Evolutionary conservation across 208 protist species (phyloP), one percentile per base, ranked within the genome.

Genomic region (Leishmania lainsoni): DNA sequence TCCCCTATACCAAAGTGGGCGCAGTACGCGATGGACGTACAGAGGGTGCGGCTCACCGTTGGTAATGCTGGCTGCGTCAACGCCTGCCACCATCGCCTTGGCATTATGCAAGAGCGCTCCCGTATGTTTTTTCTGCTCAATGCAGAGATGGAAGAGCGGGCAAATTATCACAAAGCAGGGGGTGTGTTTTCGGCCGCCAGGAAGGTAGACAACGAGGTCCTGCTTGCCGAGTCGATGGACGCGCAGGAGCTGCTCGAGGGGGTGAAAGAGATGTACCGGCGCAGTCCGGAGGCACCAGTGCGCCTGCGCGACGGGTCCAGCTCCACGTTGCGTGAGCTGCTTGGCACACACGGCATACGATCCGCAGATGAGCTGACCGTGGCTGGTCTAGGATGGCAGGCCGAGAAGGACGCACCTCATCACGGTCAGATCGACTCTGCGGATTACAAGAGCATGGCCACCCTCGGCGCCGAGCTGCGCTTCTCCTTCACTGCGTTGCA

Each of bases 101-200:
- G 93, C 69, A 98, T 98, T 86, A 96, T 98, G 80, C 93, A 98
- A 83, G 93, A 97, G 83, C 94, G 93, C 48, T 97, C 92, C n/a
- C 85, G 93, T 75, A 97, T 98, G 92, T 97, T 97, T 78, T 96
- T 97, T 77, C 77, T 97, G 29, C 92, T 97, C 66, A 98, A 98
- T 79, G 89, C 91, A 5, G 92, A 97, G 79, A 93, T 97, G 81
- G 94, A 97, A 77, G 92, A 96, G 82, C 88, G 88, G 80, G 87
- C 94, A 26, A 91, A 90, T 81, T 87, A 92, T 66, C 88, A 90
- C 59, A 95, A 96, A 66, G 91, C 88, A 58, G 94, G 93, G 69
- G 95, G 94, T 51, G 92, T 97, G 42, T 98, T 98, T 77, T 92
- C 94, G 5, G 87, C 80, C 20, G 88, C 90, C 29, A 91, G 85